Percentiles rank a stretch among this genome's conserved stretches.
Conservation (phyloP, 139 green algal genomes). For the Auxenochlorella pyrenoidosa region DNA sequence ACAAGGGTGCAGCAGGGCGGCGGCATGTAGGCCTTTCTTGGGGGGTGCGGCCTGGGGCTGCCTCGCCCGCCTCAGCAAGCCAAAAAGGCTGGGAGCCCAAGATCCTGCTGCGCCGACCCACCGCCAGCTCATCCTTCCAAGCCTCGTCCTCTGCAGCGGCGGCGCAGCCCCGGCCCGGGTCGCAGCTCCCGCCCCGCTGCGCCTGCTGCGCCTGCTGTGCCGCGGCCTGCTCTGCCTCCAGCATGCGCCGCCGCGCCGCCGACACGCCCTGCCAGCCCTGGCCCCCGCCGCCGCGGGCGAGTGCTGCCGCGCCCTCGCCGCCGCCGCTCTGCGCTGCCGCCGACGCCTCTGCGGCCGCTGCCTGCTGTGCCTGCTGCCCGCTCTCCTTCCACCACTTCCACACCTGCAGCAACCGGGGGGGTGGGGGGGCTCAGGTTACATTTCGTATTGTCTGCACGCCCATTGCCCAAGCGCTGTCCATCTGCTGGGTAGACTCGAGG, state of each 20-base stretch:
- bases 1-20: too few species aligned
- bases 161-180: not conserved
- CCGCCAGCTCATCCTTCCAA: conserved; percentile 40
- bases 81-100: too few species aligned
- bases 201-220: not conserved
- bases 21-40: too few species aligned
- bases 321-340: not conserved
- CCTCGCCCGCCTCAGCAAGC: too few species aligned
- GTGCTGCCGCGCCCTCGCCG: not conserved
- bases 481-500: too few species aligned
- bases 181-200: not conserved
- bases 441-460: too few species aligned
- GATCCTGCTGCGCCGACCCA: not conserved
- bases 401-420: conserved; percentile 45
- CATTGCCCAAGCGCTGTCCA: too few species aligned
- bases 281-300: not conserved
- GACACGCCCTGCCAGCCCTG: not conserved
- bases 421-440: too few species aligned
- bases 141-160: not conserved
- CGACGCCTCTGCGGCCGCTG: not conserved
- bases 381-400: conserved; percentile 60
- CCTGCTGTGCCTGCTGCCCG: not conserved
- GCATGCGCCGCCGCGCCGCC: not conserved
- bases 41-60: too few species aligned
- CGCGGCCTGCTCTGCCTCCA: not conserved